Conservation (phyloP, 169 alveolate genomes). For the Plasmodium coatneyi region DNA sequence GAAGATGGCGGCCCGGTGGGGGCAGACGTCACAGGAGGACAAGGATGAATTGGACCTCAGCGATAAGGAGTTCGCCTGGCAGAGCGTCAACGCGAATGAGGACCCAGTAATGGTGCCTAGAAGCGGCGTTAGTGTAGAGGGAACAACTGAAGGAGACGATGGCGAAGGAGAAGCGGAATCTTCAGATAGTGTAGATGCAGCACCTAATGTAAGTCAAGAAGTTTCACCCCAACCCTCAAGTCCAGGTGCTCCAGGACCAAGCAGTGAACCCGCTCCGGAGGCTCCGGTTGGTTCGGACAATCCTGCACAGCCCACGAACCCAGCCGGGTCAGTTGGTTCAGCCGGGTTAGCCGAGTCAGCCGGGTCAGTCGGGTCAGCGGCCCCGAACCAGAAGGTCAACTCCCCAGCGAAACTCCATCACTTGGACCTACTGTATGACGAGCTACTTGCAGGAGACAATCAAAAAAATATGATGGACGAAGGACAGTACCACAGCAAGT, state of each 20-base stretch:
- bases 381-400: not conserved
- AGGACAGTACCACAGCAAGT: not conserved
- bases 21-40: not conserved
- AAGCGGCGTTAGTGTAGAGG: not conserved
- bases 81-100: not conserved
- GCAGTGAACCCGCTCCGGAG: not conserved
- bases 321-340: not conserved
- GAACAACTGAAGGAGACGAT: not conserved
- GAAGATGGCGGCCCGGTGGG: not conserved
- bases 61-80: not conserved
- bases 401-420: not conserved
- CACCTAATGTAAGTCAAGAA: not conserved
- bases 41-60: not conserved
- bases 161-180: not conserved
- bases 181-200: not conserved
- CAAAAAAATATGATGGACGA: not conserved
- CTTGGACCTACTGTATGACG: slow-evolving; percentile 7
- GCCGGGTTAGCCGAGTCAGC: not conserved
- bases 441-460: not conserved
- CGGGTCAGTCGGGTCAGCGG: not conserved
- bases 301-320: not conserved
- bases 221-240: not conserved
- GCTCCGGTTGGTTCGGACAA: not conserved
- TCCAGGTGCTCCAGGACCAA: not conserved
- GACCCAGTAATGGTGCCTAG: not conserved